Conservation (phyloP, 805 yeast genomes). For the Candida sithepensis region DNA sequence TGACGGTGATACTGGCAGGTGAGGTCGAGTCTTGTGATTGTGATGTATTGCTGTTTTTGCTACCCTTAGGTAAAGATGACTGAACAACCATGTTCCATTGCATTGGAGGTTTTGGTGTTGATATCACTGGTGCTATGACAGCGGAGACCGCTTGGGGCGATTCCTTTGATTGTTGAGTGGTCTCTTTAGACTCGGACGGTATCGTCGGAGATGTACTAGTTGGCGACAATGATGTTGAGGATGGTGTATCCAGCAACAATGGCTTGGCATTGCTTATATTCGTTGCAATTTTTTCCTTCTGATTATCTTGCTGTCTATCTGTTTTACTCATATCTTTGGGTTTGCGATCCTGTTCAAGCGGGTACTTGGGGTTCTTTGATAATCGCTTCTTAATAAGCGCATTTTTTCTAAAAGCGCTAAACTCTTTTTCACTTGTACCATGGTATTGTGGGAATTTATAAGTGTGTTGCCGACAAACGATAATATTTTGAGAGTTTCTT, state of each 20-base stretch:
- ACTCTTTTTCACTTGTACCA: slow-evolving; percentile 31
- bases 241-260: no score
- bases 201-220: no score
- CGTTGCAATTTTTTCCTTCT: not conserved
- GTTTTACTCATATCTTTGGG: not conserved
- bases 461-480: slow-evolving; percentile 17
- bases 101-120: slow-evolving; percentile 6
- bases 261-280: no score
- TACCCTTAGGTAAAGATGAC: slow-evolving; percentile 11
- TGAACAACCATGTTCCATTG: slow-evolving; percentile 21
- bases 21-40: not conserved
- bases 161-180: slow-evolving; percentile 1
- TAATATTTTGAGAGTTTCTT: slow-evolving; percentile 6
- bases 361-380: slow-evolving; percentile 16
- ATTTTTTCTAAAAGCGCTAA: slow-evolving; percentile 20
- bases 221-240: not conserved
- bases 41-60: slow-evolving; percentile 2
- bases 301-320: not conserved
- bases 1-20: not conserved
- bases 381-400: slow-evolving; percentile 23
- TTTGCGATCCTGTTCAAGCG: slow-evolving; percentile 4
- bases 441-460: slow-evolving; percentile 28
- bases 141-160: not conserved
- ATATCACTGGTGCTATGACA: not conserved
- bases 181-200: no score